Evolutionary conservation across 2,329 filamentous ascomycete species (phyloP).

Genomic region (Penicillium sp.): DNA sequence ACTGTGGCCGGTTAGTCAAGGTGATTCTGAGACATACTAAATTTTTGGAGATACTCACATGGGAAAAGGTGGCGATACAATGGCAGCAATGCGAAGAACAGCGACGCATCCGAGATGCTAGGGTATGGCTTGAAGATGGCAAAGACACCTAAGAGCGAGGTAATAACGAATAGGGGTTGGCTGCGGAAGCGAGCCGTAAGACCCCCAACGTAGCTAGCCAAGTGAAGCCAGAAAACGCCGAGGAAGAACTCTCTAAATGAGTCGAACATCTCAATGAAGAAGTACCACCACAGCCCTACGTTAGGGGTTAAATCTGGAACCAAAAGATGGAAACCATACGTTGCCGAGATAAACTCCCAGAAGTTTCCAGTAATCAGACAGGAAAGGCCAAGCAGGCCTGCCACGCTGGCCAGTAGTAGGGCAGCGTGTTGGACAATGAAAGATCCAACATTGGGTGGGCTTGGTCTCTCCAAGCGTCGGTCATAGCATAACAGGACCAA

Average conservation of each 20-base stretch:
- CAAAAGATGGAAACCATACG: constrained; percentile 88
- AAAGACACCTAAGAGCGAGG: constrained; percentile 82
- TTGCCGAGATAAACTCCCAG: constrained; percentile 83
- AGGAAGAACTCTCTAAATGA: constrained; percentile 96
- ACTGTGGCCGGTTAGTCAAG: constrained; percentile 51
- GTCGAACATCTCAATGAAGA: constrained; percentile 99
- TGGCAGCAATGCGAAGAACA: constrained; percentile 80
- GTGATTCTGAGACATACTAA: background rate
- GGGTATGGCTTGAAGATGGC: constrained; percentile 97
- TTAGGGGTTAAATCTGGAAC: constrained; percentile 93
- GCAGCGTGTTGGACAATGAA: constrained; percentile 58
- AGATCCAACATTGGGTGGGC: constrained; percentile 27
- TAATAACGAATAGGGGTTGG: constrained; percentile 83
- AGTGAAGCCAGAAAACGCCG: constrained; percentile 95
- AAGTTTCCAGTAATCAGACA: constrained; percentile 70
- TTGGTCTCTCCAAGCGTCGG: constrained; percentile 46
- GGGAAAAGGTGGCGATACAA: constrained; percentile 91
- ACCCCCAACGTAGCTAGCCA: constrained; percentile 83
- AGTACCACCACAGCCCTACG: constrained; percentile 98
- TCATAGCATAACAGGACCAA: constrained; percentile 79
- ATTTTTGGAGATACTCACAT: constrained; percentile 47
- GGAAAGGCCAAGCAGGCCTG: constrained; percentile 67
- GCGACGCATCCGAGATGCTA: constrained; percentile 81
- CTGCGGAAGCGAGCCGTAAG: constrained; percentile 76
- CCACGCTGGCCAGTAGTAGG: constrained; percentile 56